These are phyloP conservation scores for Russula olivacea DNA, from an alignment of 768 basidiomycete species.

Conservation along the genomic window DNA sequence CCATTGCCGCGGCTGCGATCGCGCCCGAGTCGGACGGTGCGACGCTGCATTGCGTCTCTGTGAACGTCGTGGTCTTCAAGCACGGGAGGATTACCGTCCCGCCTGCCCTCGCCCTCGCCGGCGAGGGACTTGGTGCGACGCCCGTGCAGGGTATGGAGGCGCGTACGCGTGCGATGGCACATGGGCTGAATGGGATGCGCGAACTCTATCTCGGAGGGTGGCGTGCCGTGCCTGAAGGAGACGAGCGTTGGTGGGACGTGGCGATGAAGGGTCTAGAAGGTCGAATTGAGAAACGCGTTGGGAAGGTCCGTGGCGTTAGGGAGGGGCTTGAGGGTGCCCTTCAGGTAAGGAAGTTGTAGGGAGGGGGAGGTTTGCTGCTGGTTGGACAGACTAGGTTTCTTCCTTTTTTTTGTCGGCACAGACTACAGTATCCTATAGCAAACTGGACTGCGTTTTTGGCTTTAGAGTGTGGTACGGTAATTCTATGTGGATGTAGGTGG, in stretches of 20 bases:
- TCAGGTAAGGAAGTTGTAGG: not conserved
- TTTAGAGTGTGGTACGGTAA: not conserved
- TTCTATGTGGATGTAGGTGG: not conserved
- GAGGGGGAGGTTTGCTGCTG: too few species aligned
- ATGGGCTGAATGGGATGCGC: slow-evolving; percentile 38
- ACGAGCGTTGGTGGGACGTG: slow-evolving; percentile 62
- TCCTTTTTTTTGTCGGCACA: not conserved
- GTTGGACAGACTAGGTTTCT: not conserved
- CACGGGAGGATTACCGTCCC: slow-evolving; percentile 66
- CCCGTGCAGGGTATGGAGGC: slow-evolving; percentile 16
- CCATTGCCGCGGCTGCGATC: not conserved
- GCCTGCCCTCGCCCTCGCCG: slow-evolving; percentile 53
- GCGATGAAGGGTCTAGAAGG: slow-evolving; percentile 42
- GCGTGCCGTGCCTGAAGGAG: slow-evolving; percentile 47
- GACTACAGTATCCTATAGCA: not conserved
- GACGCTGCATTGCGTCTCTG: slow-evolving; percentile 53
- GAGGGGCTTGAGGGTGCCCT: slow-evolving; percentile 32
- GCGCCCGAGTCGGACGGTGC: slow-evolving; percentile 49
- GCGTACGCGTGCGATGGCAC: slow-evolving; percentile 28
- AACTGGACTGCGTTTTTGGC: not conserved
- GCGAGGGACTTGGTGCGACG: slow-evolving; percentile 47
- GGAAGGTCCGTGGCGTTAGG: slow-evolving; percentile 29
- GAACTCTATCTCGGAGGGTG: slow-evolving; percentile 54
- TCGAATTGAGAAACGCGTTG: slow-evolving; percentile 28
- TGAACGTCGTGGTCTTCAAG: slow-evolving; percentile 67